Percentiles rank a stretch among this genome's conserved stretches.
phyloP scores from a whole-genome alignment of 805 yeast species.

The Blastobotrys terrestris region DNA sequence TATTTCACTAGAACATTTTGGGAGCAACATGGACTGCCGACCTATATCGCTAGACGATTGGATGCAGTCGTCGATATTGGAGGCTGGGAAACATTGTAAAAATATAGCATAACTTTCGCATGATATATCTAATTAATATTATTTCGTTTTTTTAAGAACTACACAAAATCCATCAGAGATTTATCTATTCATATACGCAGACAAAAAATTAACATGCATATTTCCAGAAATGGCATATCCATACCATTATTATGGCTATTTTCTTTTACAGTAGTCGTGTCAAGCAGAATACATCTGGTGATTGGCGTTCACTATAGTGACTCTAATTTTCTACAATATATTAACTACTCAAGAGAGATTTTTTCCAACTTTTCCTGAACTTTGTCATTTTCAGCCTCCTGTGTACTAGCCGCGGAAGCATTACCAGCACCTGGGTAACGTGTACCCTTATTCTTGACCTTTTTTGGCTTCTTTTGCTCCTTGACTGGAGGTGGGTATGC shows the following conservation, averaged over 20 bases:
- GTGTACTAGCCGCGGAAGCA: constrained; percentile 24
- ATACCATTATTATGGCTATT: too few species aligned
- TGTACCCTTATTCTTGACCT: constrained; percentile 74
- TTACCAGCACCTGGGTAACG: constrained; percentile 52
- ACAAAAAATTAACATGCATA: background rate
- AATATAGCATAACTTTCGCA: background rate
- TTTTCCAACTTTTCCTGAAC: constrained; percentile 30
- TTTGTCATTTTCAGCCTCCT: constrained; percentile 35
- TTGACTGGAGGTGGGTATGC: constrained; percentile 79
- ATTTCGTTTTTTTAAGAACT: background rate
- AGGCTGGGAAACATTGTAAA: constrained; percentile 85
- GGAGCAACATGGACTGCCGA: constrained; percentile 74
- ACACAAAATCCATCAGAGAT: background rate
- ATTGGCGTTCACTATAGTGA: too few species aligned
- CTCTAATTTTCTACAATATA: too few species aligned
- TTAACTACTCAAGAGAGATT: background rate
- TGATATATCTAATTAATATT: background rate
- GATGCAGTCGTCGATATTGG: constrained; percentile 82
- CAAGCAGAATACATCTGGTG: too few species aligned
- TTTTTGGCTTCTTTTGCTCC: constrained; percentile 59
- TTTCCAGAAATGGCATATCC: background rate
- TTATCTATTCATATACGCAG: constrained; percentile 4
- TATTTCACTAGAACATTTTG: constrained; percentile 62
- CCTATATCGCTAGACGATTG: constrained; percentile 68
- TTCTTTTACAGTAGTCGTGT: too few species aligned